Conservation (phyloP, 2,329 filamentous ascomycete species). For the Colletotrichum navitas region DNA sequence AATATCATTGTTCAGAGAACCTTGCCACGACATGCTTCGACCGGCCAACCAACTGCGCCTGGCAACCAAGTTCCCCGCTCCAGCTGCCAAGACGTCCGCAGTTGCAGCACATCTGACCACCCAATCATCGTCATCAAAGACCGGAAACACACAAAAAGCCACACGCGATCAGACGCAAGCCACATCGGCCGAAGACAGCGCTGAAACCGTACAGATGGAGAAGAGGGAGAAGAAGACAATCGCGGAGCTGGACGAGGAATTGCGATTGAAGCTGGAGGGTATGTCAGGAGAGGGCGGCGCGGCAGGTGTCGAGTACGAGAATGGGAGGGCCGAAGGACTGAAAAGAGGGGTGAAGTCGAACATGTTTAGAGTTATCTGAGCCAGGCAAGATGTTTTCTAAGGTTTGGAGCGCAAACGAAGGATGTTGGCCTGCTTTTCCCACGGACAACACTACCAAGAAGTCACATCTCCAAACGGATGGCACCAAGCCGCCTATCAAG, state of each 20-base stretch:
- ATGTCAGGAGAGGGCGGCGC: constrained; percentile 78
- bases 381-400: not conserved
- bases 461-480: not conserved
- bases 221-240: constrained; percentile 62
- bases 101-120: constrained; percentile 15
- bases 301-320: constrained; percentile 80
- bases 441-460: not conserved
- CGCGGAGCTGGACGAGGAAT: constrained; percentile 74
- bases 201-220: no score
- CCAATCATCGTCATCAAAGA: not conserved
- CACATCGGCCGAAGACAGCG: not conserved
- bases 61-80: not conserved
- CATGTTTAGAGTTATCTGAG: constrained; percentile 79
- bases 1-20: not conserved
- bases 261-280: constrained; percentile 74
- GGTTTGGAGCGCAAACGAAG: not conserved
- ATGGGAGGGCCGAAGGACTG: constrained; percentile 78
- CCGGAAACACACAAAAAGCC: not conserved
- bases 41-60: not conserved
- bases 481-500: not conserved
- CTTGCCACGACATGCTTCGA: not conserved
- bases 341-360: constrained; percentile 81
- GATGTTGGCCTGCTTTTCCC: not conserved
- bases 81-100: not conserved
- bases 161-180: not conserved